A percentile compares a stretch with the other conserved stretches of the same genome.
These are phyloP conservation scores for Podaxis pistillaris DNA, from an alignment of 768 basidiomycete species.

Conservation along the genomic window DNA sequence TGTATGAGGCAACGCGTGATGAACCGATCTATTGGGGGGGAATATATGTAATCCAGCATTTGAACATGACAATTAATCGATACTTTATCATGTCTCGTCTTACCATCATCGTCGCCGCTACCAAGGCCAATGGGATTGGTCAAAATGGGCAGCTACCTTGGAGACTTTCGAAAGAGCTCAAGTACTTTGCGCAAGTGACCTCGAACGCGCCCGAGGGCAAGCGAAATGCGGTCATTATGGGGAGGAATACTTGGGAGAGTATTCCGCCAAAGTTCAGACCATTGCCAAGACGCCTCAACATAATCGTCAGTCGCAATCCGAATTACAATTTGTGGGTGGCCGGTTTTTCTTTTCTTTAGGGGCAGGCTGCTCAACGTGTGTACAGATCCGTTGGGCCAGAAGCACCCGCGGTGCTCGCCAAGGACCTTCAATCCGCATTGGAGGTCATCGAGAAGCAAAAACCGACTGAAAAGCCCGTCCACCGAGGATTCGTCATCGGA, in stretches of 20 bases:
- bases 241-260: slow-evolving; percentile 96
- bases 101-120: slow-evolving; percentile 94
- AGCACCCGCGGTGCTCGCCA: slow-evolving; percentile 33
- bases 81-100: slow-evolving; percentile 54
- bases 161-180: slow-evolving; percentile 85
- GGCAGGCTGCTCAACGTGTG: not conserved
- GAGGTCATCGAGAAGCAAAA: slow-evolving; percentile 25
- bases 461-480: slow-evolving; percentile 23
- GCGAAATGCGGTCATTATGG: slow-evolving; percentile 88
- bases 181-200: slow-evolving; percentile 87
- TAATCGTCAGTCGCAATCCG: slow-evolving; percentile 67
- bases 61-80: not conserved
- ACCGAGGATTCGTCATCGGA: slow-evolving; percentile 84
- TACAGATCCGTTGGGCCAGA: slow-evolving; percentile 18
- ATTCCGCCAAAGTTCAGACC: slow-evolving; percentile 87
- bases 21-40: not conserved
- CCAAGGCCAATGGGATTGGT: slow-evolving; percentile 85
- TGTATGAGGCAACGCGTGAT: not conserved
- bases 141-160: slow-evolving; percentile 76
- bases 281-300: slow-evolving; percentile 69
- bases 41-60: slow-evolving; percentile 1
- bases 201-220: slow-evolving; percentile 51
- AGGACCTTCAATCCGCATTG: slow-evolving; percentile 43
- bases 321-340: slow-evolving; percentile 60
- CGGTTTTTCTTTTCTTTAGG: not conserved